Evolutionary conservation across 1,284 basidiomycete genomes (phyloP), one percentile per base, ranked within the genome.

Genomic region (Cystobasidium sp.): DNA sequence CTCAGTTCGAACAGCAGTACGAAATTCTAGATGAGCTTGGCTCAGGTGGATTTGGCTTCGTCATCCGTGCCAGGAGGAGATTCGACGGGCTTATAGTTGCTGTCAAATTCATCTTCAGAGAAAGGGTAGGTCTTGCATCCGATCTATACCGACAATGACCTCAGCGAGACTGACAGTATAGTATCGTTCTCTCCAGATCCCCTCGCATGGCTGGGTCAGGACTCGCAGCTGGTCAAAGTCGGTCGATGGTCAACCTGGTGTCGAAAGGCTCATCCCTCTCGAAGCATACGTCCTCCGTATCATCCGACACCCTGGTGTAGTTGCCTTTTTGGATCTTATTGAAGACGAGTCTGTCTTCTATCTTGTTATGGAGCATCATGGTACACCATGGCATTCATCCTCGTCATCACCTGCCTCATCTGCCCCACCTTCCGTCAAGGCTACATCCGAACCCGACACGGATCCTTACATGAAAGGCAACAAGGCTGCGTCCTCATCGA

Each of bases 91-190:
- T 93, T 86, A 89, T 89, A 5, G 93, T 94, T 53, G 94, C 94
- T 0, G 91, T 96, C 83, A 96, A 97, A 83, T 96, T 96, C 82
- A 93, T 97, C 81, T 88, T 90, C 84, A 93, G 92, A 82, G 86
- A 87, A 73, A 92, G 91, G 81, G 88, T 76, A 37, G 41, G 65
- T 55, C n/a, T 24, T 44, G 62, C 76, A 77, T 24, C 72, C 77
- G 0, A 6, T n/a, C 53, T 31, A 12, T 37, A 62, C 12, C 75
- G 76, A 24, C 73, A 68, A 18, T 31, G 37, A 1, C 39, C 39
- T 20, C 8, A 56, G 46, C 31, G 31, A 31, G 31, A 31, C 37
- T 70, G 58, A 68, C 31, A 55, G 16, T 37, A 10, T 24, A 8
- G n/a, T 14, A 24, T 41, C 49, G 22, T 22, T 8, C 18, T 9